Percentiles rank a stretch among this genome's conserved stretches.
Evolutionary conservation across 2,329 filamentous ascomycete genomes (phyloP).

Genomic region (Fusarium nisikadoi): DNA sequence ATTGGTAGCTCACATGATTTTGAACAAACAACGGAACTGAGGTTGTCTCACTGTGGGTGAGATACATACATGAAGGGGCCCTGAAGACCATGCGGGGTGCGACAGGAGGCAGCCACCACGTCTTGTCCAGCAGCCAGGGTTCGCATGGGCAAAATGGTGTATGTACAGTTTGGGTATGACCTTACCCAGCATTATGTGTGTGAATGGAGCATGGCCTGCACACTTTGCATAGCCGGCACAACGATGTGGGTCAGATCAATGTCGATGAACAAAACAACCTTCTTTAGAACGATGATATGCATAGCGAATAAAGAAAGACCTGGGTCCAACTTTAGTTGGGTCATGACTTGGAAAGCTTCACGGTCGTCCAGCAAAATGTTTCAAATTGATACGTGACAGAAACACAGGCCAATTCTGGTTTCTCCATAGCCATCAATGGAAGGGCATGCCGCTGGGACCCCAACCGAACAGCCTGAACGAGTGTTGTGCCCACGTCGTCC

Average conservation of each 20-base stretch:
- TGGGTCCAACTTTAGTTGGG: background rate
- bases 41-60: slow-evolving; percentile 40
- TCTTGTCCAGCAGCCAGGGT: slow-evolving; percentile 29
- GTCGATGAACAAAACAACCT: slow-evolving; percentile 27
- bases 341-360: background rate
- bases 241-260: slow-evolving; percentile 27
- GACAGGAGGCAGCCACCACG: slow-evolving; percentile 31
- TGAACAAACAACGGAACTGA: slow-evolving; percentile 30
- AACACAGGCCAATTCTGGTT: no score
- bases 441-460: background rate
- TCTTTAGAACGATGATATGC: slow-evolving; percentile 31
- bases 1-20: slow-evolving; percentile 33
- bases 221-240: slow-evolving; percentile 32
- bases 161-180: slow-evolving; percentile 21
- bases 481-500: background rate
- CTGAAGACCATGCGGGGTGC: slow-evolving; percentile 37
- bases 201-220: slow-evolving; percentile 24
- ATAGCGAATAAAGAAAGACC: slow-evolving; percentile 11
- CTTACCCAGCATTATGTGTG: slow-evolving; percentile 15
- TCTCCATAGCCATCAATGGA: background rate
- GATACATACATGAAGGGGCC: slow-evolving; percentile 35
- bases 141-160: slow-evolving; percentile 39
- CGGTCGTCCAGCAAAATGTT: background rate
- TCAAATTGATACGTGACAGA: background rate
- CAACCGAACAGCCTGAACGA: background rate